Evolutionary conservation across 2,329 filamentous ascomycete species (phyloP).

Genomic region (Salinomyces thailandicus): DNA sequence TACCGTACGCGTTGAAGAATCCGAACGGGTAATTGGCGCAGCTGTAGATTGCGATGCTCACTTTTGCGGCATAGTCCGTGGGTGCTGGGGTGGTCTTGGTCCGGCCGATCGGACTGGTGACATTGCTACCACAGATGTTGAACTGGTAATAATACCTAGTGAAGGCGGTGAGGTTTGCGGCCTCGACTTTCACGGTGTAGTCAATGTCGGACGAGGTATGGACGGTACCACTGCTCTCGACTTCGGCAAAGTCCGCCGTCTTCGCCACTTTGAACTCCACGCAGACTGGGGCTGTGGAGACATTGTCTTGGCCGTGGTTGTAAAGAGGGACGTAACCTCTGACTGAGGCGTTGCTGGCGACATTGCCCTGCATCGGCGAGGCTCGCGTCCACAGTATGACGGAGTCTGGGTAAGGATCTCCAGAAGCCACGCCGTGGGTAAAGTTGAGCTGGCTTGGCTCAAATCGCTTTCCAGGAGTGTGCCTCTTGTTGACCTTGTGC

Average conservation of each 20-base stretch:
- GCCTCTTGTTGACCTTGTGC: constrained; percentile 48
- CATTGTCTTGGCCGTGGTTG: constrained; percentile 44
- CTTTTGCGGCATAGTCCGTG: constrained; percentile 45
- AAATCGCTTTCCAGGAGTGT: constrained; percentile 33
- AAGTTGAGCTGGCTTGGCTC: constrained; percentile 34
- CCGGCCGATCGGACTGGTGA: constrained; percentile 51
- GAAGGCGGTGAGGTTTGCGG: constrained; percentile 49
- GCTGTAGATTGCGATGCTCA: constrained; percentile 59
- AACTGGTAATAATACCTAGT: constrained; percentile 64
- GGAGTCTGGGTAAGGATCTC: constrained; percentile 35
- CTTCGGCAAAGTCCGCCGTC: constrained; percentile 36
- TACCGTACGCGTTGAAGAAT: constrained; percentile 30
- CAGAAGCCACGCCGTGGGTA: constrained; percentile 44
- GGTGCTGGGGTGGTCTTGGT: constrained; percentile 58
- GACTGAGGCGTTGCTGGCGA: constrained; percentile 39
- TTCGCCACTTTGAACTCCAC: constrained; percentile 53
- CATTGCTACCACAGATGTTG: constrained; percentile 53
- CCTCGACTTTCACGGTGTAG: constrained; percentile 66
- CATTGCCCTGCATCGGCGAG: constrained; percentile 31
- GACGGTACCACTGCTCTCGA: constrained; percentile 48
- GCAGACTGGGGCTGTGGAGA: constrained; percentile 54
- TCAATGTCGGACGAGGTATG: constrained; percentile 66
- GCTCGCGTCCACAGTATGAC: constrained; percentile 35
- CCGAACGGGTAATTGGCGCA: constrained; percentile 52
- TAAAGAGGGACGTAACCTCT: constrained; percentile 46